Evolutionary conservation across 169 alveolate genomes (phyloP).

Genomic region (Eimeria tenella): DNA sequence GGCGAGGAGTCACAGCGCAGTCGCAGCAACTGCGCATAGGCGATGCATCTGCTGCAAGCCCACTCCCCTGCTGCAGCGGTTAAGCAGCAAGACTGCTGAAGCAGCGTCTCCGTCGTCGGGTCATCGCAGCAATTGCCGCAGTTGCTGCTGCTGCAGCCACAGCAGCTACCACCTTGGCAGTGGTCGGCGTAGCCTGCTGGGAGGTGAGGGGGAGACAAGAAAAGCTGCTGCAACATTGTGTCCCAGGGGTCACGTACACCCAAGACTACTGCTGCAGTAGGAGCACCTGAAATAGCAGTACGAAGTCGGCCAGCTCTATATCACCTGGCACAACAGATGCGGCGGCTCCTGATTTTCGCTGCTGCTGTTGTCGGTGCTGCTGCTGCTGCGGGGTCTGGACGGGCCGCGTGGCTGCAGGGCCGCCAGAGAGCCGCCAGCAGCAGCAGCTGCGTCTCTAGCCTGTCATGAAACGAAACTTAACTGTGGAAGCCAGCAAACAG

Average conservation of each 20-base stretch:
- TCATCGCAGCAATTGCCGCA: slow-evolving; percentile 45
- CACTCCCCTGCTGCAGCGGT: slow-evolving; percentile 44
- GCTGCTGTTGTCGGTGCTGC: slow-evolving; percentile 66
- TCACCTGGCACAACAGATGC: neutral
- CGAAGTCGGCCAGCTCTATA: neutral
- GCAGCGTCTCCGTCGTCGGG: slow-evolving; percentile 1
- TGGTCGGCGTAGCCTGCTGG: slow-evolving; percentile 28
- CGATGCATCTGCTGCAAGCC: slow-evolving; percentile 54
- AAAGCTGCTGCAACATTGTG: slow-evolving; percentile 49
- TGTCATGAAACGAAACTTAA: slow-evolving; percentile 15
- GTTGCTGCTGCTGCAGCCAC: slow-evolving; percentile 40
- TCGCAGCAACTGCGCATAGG: slow-evolving; percentile 61
- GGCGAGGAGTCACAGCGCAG: slow-evolving; percentile 65
- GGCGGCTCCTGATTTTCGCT: neutral
- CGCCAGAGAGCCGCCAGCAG: slow-evolving; percentile 66
- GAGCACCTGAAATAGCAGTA: neutral
- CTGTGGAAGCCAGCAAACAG: neutral
- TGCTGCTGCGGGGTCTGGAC: slow-evolving; percentile 65
- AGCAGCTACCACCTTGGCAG: slow-evolving; percentile 44
- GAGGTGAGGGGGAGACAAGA: slow-evolving; percentile 36
- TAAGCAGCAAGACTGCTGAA: slow-evolving; percentile 61
- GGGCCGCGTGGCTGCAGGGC: slow-evolving; percentile 41
- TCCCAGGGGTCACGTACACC: neutral
- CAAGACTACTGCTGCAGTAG: slow-evolving; percentile 23
- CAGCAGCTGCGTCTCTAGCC: slow-evolving; percentile 55